phyloP scores from a whole-genome alignment of 1,284 basidiomycete species.

The Malassezia caprae region DNA sequence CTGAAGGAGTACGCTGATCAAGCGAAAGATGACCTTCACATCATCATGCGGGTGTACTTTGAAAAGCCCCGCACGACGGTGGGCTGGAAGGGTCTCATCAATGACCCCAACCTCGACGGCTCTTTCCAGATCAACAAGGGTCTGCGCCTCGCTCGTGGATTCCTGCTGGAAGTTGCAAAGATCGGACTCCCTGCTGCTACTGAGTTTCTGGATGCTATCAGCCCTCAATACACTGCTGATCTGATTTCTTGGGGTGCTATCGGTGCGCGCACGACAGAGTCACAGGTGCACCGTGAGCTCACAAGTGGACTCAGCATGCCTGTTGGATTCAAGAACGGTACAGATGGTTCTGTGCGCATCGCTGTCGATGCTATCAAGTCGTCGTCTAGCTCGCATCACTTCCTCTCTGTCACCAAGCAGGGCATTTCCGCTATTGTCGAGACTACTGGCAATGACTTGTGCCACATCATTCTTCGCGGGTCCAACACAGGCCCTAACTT shows the following conservation, averaged over 20 bases:
- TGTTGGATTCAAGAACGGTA: conserved; percentile 63
- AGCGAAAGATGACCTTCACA: conserved; percentile 75
- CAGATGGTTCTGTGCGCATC: conserved; percentile 39
- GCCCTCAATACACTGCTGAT: conserved; percentile 90
- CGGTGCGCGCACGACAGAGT: conserved; percentile 66
- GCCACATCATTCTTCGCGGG: conserved; percentile 46
- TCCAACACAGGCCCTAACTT: conserved; percentile 47
- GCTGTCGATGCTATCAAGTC: conserved; percentile 95
- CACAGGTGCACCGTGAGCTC: conserved; percentile 81
- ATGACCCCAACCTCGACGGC: conserved; percentile 72
- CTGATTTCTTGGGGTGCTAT: conserved; percentile 95
- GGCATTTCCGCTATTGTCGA: conserved; percentile 53
- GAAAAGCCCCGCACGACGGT: conserved; percentile 66
- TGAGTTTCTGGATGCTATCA: conserved; percentile 61
- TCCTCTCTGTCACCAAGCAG: conserved; percentile 94
- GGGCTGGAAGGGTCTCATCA: conserved; percentile 98
- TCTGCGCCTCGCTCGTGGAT: conserved; percentile 73
- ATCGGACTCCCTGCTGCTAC: conserved; percentile 49
- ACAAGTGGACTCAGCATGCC: conserved; percentile 78
- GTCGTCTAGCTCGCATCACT: conserved; percentile 81
- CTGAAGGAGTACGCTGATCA: conserved; percentile 69
- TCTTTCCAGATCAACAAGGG: conserved; percentile 90
- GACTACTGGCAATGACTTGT: conserved; percentile 45
- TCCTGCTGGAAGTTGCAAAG: conserved; percentile 59
- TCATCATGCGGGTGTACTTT: conserved; percentile 63